phyloP scores from a whole-genome alignment of 768 basidiomycete genomes.

The Termitomyces sp. region DNA sequence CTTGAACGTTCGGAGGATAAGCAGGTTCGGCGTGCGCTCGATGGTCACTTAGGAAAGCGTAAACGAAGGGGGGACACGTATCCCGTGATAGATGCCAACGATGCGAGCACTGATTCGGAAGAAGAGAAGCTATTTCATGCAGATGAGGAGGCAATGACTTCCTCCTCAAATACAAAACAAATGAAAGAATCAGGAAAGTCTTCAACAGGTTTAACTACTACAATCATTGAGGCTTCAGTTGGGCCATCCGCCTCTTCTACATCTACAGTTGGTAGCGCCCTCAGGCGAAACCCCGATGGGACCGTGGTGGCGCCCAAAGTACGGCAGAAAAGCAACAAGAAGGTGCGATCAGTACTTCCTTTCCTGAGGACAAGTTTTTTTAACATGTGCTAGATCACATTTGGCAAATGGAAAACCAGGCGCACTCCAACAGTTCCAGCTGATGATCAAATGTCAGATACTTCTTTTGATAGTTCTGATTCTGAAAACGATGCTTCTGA shows the following conservation, averaged over 20 bases:
- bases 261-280: conserved; percentile 52
- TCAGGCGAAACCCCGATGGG: conserved; percentile 67
- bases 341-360: conserved; percentile 31
- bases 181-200: conserved; percentile 1
- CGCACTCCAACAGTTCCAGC: conserved; percentile 18
- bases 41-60: conserved; percentile 44
- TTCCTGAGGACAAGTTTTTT: neutral
- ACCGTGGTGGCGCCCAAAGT: conserved; percentile 48
- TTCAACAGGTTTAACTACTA: neutral
- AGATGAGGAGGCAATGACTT: neutral
- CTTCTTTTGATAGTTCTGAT: conserved; percentile 77
- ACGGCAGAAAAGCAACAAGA: conserved; percentile 37
- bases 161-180: neutral
- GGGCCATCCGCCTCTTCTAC: conserved; percentile 15
- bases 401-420: conserved; percentile 48
- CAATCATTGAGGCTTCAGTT: neutral
- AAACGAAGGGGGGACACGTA: conserved; percentile 42
- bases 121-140: conserved; percentile 21
- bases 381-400: conserved; percentile 26
- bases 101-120: conserved; percentile 18
- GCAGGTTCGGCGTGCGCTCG: conserved; percentile 48
- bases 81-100: conserved; percentile 32
- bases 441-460: conserved; percentile 47
- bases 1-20: conserved; percentile 59
- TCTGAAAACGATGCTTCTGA: conserved; percentile 55